Evolutionary conservation across 331 rosid species (phyloP), one percentile per base, ranked within the genome.

Genomic region (Acacia concinna): DNA sequence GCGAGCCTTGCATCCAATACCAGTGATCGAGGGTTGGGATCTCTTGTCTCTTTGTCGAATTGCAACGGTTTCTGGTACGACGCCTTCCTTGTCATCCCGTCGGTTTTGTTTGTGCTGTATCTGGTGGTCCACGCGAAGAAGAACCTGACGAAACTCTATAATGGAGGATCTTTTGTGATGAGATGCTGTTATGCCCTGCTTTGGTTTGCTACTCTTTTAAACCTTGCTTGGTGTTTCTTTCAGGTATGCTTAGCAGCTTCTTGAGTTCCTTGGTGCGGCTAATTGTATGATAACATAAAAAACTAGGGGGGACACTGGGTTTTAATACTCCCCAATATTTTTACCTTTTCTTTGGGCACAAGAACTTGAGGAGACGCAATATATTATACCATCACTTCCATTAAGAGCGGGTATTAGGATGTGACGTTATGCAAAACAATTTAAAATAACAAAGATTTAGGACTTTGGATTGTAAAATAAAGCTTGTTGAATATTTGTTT

Each of bases 141-240:
- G 88, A 91, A 87, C 76, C 68, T 89, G 73, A 85, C 34, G 75
- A 87, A 83, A 76, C 89, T 89, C 41, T 83, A 46, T 41, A 69
- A 68, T 71, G 77, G 97, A 62, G 79, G 90, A 8, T 89, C 97
- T 0, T 83, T 73, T 43, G 52, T 89, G 12, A 49, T 85, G 77
- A 77, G 87, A 74, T 87, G 90, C 81, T 89, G 82, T 65, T 89
- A 85, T 73, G 89, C 89, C 81, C 89, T 91, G 5, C 93, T 91
- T 46, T 93, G 97, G 94, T 44, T 84, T 54, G 89, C 84, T 40
- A 85, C 87, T 69, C 80, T 89, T 37, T 79, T 88, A 43, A 89
- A 93, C 82, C 91, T 93, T 25, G 74, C 86, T 37, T 88, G 93
- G 88, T 93, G 92, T 79, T 68, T 82, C 75, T 87, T 88, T 81